phyloP scores from a whole-genome alignment of 2,329 filamentous ascomycete genomes.

The Chaetoscypha palmicola region DNA sequence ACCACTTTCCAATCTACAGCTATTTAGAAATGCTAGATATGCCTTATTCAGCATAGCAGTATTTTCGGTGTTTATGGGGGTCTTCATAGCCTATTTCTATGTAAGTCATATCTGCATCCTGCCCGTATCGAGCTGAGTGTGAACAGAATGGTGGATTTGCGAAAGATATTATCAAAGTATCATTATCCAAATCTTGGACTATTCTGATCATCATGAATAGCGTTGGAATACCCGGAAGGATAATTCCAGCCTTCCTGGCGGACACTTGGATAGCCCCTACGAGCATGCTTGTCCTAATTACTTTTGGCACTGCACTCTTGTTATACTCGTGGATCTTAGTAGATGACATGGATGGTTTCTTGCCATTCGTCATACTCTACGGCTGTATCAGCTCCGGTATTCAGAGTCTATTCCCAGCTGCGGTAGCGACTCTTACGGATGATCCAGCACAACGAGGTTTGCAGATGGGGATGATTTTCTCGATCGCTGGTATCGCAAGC shows the following conservation, averaged over 20 bases:
- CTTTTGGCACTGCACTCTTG: slow-evolving; percentile 28
- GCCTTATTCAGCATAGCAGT: neutral
- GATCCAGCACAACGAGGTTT: slow-evolving; percentile 46
- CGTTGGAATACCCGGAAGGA: slow-evolving; percentile 40
- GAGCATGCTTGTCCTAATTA: slow-evolving; percentile 43
- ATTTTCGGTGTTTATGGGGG: neutral
- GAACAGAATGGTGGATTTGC: slow-evolving; percentile 32
- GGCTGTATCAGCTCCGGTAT: slow-evolving; percentile 42
- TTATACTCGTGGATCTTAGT: slow-evolving; percentile 46
- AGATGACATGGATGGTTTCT: slow-evolving; percentile 34
- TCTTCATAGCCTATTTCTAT: slow-evolving; percentile 4
- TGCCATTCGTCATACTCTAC: slow-evolving; percentile 42
- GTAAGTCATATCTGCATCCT: neutral
- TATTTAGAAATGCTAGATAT: slow-evolving; percentile 1
- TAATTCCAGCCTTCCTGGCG: slow-evolving; percentile 39
- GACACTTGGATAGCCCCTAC: slow-evolving; percentile 42
- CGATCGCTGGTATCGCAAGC: slow-evolving; percentile 3
- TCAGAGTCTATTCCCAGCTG: slow-evolving; percentile 44
- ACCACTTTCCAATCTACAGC: neutral
- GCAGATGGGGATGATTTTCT: slow-evolving; percentile 50
- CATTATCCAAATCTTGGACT: slow-evolving; percentile 37
- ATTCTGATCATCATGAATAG: slow-evolving; percentile 46
- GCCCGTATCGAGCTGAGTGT: slow-evolving; percentile 29
- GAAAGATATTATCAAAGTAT: slow-evolving; percentile 30
- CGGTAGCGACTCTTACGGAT: slow-evolving; percentile 40